Conservation (phyloP, 805 yeast species). For the Saccharomycopsis sp. region DNA sequence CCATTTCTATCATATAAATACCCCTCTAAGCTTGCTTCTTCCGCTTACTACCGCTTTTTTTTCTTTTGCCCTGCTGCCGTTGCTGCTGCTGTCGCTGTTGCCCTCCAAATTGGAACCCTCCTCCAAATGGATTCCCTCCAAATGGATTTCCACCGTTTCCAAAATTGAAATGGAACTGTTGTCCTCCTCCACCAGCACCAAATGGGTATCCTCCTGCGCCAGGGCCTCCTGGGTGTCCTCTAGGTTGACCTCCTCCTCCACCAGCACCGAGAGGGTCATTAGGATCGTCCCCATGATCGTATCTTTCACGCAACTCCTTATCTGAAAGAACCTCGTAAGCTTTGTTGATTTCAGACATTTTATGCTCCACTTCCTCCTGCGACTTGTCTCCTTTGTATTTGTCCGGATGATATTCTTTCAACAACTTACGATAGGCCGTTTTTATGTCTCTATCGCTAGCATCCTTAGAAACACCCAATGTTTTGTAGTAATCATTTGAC, state of each 20-base stretch:
- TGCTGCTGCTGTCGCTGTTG: not conserved
- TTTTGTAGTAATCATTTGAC: constrained; percentile 70
- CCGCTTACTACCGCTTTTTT: not conserved
- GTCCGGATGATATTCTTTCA: constrained; percentile 87
- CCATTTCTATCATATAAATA: too few species aligned
- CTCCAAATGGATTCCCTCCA: constrained; percentile 3
- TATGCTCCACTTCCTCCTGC: constrained; percentile 63
- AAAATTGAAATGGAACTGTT: constrained; percentile 1
- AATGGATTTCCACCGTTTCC: constrained; percentile 3
- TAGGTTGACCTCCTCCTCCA: not conserved
- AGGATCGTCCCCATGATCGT: constrained; percentile 58
- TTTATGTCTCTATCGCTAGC: constrained; percentile 71
- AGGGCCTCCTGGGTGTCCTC: not conserved
- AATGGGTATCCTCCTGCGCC: constrained; percentile 5
- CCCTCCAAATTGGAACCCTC: not conserved
- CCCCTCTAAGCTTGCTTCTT: not conserved
- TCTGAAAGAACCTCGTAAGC: constrained; percentile 84
- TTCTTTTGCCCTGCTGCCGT: not conserved
- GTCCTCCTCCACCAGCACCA: not conserved
- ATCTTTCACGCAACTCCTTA: constrained; percentile 53
- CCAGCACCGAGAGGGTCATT: constrained; percentile 30
- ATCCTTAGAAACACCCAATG: constrained; percentile 56
- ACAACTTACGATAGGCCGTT: constrained; percentile 71
- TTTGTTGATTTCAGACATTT: constrained; percentile 88
- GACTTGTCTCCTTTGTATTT: constrained; percentile 68